Evolutionary conservation across 768 basidiomycete species (phyloP).

Genomic region (Pulveroboletus sp.): DNA sequence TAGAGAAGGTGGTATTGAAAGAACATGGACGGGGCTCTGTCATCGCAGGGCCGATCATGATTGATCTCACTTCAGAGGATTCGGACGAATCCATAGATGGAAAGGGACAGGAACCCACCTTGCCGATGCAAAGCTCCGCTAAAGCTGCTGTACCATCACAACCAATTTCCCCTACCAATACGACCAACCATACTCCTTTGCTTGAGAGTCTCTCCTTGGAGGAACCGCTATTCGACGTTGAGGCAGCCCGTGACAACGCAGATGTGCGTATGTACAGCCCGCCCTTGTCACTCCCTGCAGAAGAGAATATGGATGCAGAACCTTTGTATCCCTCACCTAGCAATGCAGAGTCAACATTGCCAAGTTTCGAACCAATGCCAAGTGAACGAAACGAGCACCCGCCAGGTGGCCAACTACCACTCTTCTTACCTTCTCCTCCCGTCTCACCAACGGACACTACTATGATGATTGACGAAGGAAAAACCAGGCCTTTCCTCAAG

Average conservation of each 20-base stretch:
- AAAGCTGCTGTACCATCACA: conserved; percentile 4
- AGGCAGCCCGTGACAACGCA: conserved; percentile 1
- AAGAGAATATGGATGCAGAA: conserved; percentile 12
- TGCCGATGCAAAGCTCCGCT: conserved; percentile 6
- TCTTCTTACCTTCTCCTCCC: conserved; percentile 50
- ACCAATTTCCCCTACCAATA: conserved; percentile 6
- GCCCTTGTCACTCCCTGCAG: conserved; percentile 2
- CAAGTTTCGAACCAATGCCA: conserved; percentile 8
- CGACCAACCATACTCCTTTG: conserved; percentile 17
- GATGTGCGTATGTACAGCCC: conserved; percentile 26
- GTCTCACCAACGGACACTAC: conserved; percentile 30
- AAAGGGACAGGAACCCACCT: conserved; percentile 8
- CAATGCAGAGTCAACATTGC: background rate
- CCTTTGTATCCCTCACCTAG: conserved; percentile 5
- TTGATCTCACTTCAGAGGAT: conserved; percentile 26
- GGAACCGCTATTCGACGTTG: conserved; percentile 6
- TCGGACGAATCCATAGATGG: conserved; percentile 19
- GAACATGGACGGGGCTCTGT: background rate
- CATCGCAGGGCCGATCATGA: conserved; percentile 20
- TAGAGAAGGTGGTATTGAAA: background rate
- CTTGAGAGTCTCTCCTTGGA: conserved; percentile 22
- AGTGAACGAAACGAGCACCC: conserved; percentile 10
- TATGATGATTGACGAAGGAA: conserved; percentile 6
- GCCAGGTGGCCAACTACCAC: conserved; percentile 32
- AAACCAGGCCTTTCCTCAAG: conserved; percentile 16